These are phyloP conservation scores for Spergularia bocconei DNA, from an alignment of 148 eudicot genomes.

Conservation along the genomic window DNA sequence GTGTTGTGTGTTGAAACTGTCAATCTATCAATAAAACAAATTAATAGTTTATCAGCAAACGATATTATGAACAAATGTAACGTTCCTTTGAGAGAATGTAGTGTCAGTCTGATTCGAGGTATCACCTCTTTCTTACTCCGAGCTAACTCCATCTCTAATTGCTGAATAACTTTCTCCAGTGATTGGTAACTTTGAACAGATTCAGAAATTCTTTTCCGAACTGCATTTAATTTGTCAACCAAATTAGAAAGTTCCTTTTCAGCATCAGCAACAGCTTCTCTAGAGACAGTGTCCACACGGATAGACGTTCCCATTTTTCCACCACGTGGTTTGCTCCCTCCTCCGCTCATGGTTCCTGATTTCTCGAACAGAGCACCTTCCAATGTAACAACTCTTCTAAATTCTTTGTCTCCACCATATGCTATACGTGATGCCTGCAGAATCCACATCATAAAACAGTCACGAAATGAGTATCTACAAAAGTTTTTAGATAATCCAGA, in stretches of 20 bases:
- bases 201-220: conserved; percentile 58
- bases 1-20: conserved; percentile 65
- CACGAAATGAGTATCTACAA: not conserved
- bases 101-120: not conserved
- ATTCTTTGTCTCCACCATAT: conserved; percentile 63
- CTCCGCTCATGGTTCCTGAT: conserved; percentile 98
- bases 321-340: conserved; percentile 92
- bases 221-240: conserved; percentile 42
- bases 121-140: conserved; percentile 83
- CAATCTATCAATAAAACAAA: conserved; percentile 49
- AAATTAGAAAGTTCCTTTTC: conserved; percentile 61
- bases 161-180: conserved; percentile 53
- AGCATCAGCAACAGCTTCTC: conserved; percentile 73
- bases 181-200: conserved; percentile 57
- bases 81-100: not conserved
- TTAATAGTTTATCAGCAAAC: not conserved
- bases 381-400: conserved; percentile 79
- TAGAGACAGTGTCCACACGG: conserved; percentile 77
- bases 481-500: not conserved
- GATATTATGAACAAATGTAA: not conserved
- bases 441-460: not conserved
- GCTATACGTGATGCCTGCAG: conserved; percentile 91
- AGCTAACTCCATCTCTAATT: conserved; percentile 79
- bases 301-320: conserved; percentile 96
- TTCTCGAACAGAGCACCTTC: conserved; percentile 91